phyloP scores from a whole-genome alignment of 148 eudicot species.

The Camellia lanceoleosa region DNA sequence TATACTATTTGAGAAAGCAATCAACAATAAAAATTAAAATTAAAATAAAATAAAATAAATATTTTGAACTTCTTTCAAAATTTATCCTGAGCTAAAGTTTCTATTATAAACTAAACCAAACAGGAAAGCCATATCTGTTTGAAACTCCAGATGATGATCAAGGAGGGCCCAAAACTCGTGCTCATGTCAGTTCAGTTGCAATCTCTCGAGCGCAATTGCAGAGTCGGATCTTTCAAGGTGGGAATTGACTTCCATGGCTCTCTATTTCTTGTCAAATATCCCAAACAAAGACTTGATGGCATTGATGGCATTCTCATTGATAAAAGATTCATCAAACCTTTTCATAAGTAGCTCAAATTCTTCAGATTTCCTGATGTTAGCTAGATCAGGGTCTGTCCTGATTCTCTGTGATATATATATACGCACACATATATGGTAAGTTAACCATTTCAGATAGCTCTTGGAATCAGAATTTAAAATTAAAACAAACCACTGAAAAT shows the following conservation, averaged over 20 bases:
- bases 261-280: slow-evolving; percentile 69
- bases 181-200: background rate
- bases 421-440: too few species aligned
- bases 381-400: slow-evolving; percentile 83
- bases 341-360: slow-evolving; percentile 55
- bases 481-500: background rate
- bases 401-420: slow-evolving; percentile 52
- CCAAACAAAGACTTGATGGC: slow-evolving; percentile 93
- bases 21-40: background rate
- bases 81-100: slow-evolving; percentile 13
- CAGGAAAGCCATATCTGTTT: background rate
- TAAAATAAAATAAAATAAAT: background rate
- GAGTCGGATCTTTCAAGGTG: background rate
- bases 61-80: slow-evolving; percentile 12
- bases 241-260: background rate
- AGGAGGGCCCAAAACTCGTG: background rate
- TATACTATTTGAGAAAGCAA: slow-evolving; percentile 2
- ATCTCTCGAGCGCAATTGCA: background rate
- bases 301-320: slow-evolving; percentile 76
- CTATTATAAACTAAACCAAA: background rate
- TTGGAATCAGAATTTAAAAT: background rate
- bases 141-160: background rate
- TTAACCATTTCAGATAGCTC: background rate
- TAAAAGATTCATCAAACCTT: slow-evolving; percentile 71
- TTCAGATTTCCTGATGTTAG: slow-evolving; percentile 58